These are phyloP conservation scores for Populus hybrid DNA, from an alignment of 441 rosid genomes.

Conservation along the genomic window DNA sequence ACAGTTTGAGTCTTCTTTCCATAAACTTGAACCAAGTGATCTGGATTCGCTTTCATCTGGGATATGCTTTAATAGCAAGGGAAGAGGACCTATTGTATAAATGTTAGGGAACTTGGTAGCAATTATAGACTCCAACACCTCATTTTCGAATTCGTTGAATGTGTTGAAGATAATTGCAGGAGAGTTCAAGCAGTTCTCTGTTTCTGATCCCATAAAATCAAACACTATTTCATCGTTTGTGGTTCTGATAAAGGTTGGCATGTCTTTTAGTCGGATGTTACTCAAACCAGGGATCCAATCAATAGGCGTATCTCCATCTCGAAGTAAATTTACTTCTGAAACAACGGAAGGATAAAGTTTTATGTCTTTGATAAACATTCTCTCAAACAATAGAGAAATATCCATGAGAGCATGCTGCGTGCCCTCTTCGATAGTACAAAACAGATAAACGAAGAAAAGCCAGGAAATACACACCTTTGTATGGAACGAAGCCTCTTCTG, in stretches of 20 bases:
- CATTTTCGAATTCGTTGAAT: slow-evolving; percentile 26
- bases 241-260: slow-evolving; percentile 34
- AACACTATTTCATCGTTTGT: slow-evolving; percentile 34
- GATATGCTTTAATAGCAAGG: slow-evolving; percentile 3
- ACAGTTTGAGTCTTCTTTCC: slow-evolving; percentile 33
- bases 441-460: background rate
- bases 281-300: slow-evolving; percentile 47
- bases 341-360: background rate
- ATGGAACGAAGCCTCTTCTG: slow-evolving; percentile 25
- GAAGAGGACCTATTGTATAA: slow-evolving; percentile 32
- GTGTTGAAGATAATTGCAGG: slow-evolving; percentile 38
- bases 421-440: background rate
- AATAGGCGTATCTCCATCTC: slow-evolving; percentile 31
- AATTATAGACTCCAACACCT: slow-evolving; percentile 20
- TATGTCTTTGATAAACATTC: background rate
- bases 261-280: slow-evolving; percentile 38
- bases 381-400: background rate
- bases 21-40: slow-evolving; percentile 24
- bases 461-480: slow-evolving; percentile 16
- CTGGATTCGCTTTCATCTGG: background rate
- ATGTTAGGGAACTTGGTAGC: slow-evolving; percentile 16
- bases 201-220: slow-evolving; percentile 27
- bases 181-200: slow-evolving; percentile 28
- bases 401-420: background rate
- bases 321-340: slow-evolving; percentile 28